Base-by-base conservation (phyloP, 805 yeast genomes). In the Candida sonorensis region DNA sequence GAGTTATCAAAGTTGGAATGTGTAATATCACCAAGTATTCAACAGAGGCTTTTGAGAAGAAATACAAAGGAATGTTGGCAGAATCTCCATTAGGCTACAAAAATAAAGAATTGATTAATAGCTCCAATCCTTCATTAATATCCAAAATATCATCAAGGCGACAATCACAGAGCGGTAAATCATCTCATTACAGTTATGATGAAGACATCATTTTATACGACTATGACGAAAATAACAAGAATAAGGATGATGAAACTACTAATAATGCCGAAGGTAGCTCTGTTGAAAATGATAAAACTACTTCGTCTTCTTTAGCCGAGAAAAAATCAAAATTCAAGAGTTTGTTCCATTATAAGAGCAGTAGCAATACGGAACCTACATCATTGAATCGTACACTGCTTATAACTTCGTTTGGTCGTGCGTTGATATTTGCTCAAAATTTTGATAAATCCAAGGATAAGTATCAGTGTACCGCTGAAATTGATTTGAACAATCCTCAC, bases 381-480 rank as follows among this genome's bases (percentile, higher is more conserved):
- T 61, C 32, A 53, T 63, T 47, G 34, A 61, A 64, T 8, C 67
- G 83, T 40, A 67, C 78, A 2, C 44, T 79, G 37, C 42, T 81
- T 10, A 59, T 79, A 0, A 81, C 88, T 2, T 64, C 75, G 1
- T 67, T 67, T 48, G 90, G 87, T 1, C 61, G 88, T 29, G 75
- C 72, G 1, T 53, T 82, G 37, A 48, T 81, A 1, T 73, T 81
- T 38, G 55, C 67, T 20, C 61, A 55, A 26, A 69, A 61, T 34
- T 46, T 45, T 23, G 55, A 50, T 15, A 35, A 57, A 9, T 56
- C 53, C 8, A 56, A 59, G 14, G 61, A 57, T 7, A 64, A 62
- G 22, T 64, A 69, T 45, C 70, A 69, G 36, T 47, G 78, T 27
- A 59, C 67, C 12, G 61, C 68, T 12, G 86, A 79, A 36, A 64